A percentile compares a stretch with the other conserved stretches of the same genome.
Conservation (phyloP, 2,329 filamentous ascomycete genomes). For the Fusarium nisikadoi region DNA sequence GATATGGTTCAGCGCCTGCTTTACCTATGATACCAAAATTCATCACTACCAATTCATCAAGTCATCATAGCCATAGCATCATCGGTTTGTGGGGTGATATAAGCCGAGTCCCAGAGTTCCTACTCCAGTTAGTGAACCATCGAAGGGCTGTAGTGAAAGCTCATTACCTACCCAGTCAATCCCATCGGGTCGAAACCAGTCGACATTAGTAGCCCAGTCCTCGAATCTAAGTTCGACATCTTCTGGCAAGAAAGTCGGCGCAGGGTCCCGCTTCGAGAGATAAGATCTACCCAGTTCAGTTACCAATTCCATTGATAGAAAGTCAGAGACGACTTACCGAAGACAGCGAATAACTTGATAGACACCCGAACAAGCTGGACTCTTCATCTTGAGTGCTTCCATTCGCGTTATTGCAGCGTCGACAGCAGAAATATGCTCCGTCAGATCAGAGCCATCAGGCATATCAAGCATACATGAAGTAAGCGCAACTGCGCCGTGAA, state of each 20-base stretch:
- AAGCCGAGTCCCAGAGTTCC: constrained; percentile 8
- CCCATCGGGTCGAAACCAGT: constrained; percentile 14
- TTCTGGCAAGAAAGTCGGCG: not conserved
- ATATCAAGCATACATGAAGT: constrained; percentile 17
- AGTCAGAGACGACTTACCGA: not conserved
- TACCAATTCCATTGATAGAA: accelerated
- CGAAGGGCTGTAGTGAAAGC: accelerated
- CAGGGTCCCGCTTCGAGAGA: constrained; percentile 7
- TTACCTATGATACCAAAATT: not conserved
- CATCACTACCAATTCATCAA: not conserved
- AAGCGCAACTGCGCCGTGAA: not conserved
- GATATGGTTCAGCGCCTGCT: not conserved
- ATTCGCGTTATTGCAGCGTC: constrained; percentile 3
- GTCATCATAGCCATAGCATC: not conserved
- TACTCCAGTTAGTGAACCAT: not conserved
- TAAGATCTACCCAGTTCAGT: not conserved
- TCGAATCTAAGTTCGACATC: constrained; percentile 11
- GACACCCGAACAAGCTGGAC: constrained; percentile 8
- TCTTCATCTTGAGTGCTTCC: constrained; percentile 11
- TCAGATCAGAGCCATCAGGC: constrained; percentile 1
- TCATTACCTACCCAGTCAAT: constrained; percentile 12
- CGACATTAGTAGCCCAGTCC: constrained; percentile 17
- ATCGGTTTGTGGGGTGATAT: constrained; percentile 10
- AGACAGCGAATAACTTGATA: constrained; percentile 11
- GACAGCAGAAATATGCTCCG: not conserved